phyloP scores from a whole-genome alignment of 169 alveolate genomes.

The Condylostoma magnum region DNA sequence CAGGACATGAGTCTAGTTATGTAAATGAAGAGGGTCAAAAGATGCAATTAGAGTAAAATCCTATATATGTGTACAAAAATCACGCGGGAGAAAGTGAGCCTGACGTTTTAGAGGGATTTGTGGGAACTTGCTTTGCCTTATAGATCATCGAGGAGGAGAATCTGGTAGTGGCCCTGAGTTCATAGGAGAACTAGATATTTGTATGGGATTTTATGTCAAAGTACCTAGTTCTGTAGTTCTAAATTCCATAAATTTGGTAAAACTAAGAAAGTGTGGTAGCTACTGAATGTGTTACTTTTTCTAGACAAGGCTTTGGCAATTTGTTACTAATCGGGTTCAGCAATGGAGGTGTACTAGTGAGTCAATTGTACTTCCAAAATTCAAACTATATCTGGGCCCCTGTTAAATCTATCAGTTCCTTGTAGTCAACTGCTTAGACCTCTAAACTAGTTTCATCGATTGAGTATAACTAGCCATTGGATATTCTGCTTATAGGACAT shows the following conservation, averaged over 20 bases:
- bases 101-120: slow-evolving; percentile 4
- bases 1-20: slow-evolving; percentile 14
- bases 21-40: slow-evolving; percentile 10
- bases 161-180: slow-evolving; percentile 10
- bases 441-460: too few species aligned
- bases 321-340: not conserved
- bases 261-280: not conserved
- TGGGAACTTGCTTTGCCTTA: slow-evolving; percentile 22
- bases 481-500: too few species aligned
- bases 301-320: not conserved
- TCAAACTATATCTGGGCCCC: too few species aligned
- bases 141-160: not conserved
- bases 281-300: not conserved
- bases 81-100: slow-evolving; percentile 1
- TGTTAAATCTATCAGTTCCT: too few species aligned
- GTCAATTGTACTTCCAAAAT: too few species aligned
- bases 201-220: slow-evolving; percentile 11
- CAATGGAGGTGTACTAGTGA: slow-evolving; percentile 1
- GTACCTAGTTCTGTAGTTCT: not conserved
- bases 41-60: not conserved
- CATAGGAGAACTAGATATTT: not conserved
- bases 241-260: slow-evolving; percentile 2
- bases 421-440: too few species aligned
- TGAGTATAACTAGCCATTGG: too few species aligned
- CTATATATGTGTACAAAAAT: not conserved